A percentile compares a stretch with the other conserved stretches of the same genome.
These are phyloP conservation scores for Plectosphaerella sp. DNA, from an alignment of 2,329 filamentous ascomycete species.

Conservation along the genomic window DNA sequence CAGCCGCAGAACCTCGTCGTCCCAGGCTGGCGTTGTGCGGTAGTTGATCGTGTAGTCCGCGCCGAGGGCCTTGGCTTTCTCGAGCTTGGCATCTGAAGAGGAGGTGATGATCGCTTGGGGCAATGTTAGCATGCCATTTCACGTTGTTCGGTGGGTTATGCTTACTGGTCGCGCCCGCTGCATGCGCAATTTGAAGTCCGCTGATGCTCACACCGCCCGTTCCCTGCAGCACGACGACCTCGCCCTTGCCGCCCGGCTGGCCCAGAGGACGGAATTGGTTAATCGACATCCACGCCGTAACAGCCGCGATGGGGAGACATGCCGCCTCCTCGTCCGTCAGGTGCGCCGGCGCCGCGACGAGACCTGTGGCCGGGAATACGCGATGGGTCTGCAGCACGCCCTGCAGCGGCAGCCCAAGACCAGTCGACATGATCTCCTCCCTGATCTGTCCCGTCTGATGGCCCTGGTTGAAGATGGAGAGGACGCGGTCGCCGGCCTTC, in stretches of 20 bases:
- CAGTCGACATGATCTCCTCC: constrained; percentile 47
- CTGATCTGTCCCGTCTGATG: constrained; percentile 56
- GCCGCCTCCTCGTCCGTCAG: constrained; percentile 55
- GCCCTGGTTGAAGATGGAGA: constrained; percentile 58
- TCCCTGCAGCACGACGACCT: constrained; percentile 47
- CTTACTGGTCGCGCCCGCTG: constrained; percentile 42
- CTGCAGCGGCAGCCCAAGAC: constrained; percentile 55
- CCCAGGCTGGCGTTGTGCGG: constrained; percentile 46
- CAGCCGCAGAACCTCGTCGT: constrained; percentile 38
- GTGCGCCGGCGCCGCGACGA: constrained; percentile 54
- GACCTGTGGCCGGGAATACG: constrained; percentile 50
- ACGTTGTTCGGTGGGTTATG: constrained; percentile 1
- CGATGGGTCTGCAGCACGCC: constrained; percentile 57
- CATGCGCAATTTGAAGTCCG: constrained; percentile 50
- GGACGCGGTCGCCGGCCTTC: constrained; percentile 59
- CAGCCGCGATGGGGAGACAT: constrained; percentile 55
- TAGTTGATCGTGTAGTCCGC: constrained; percentile 52
- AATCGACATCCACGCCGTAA: constrained; percentile 63
- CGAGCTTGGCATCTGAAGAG: constrained; percentile 47
- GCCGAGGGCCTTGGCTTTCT: constrained; percentile 40
- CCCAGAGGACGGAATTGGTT: constrained; percentile 55
- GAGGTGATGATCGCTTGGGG: constrained; percentile 48
- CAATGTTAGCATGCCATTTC: constrained; percentile 8
- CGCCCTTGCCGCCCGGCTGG: constrained; percentile 38
- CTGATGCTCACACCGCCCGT: constrained; percentile 49